Evolutionary conservation across 441 rosid species (phyloP).

Genomic region (Croton setiger): DNA sequence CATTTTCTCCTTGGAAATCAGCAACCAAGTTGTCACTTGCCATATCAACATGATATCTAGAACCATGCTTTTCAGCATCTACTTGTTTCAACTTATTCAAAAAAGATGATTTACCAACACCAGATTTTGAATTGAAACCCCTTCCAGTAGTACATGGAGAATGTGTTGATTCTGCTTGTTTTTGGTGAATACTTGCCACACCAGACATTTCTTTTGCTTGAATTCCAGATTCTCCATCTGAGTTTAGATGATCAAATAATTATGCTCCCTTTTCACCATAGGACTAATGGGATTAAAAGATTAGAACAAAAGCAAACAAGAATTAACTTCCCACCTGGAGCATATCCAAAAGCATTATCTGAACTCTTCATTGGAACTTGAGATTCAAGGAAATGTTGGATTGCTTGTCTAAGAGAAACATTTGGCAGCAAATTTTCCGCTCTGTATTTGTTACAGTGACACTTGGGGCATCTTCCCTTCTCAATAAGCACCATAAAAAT

Average conservation of each 20-base stretch:
- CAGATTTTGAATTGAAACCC: conserved; percentile 37
- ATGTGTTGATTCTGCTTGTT: conserved; percentile 21
- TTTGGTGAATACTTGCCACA: conserved; percentile 31
- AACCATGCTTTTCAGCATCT: conserved; percentile 24
- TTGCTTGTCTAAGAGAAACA: conserved; percentile 51
- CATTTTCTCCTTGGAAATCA: conserved; percentile 44
- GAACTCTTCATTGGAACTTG: conserved; percentile 28
- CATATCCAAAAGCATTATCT: conserved; percentile 34
- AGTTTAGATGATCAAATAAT: conserved; percentile 13
- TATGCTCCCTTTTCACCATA: not conserved
- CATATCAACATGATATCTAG: conserved; percentile 17
- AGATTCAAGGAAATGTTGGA: conserved; percentile 38
- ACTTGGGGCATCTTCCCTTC: conserved; percentile 48
- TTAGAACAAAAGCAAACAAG: conserved; percentile 2
- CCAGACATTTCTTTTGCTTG: conserved; percentile 41
- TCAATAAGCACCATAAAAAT: conserved; percentile 33
- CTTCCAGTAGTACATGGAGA: conserved; percentile 33
- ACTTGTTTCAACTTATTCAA: conserved; percentile 15
- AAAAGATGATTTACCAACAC: conserved; percentile 12
- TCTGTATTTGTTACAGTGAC: conserved; percentile 38
- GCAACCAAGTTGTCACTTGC: conserved; percentile 25
- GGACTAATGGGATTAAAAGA: not conserved
- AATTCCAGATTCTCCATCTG: conserved; percentile 57
- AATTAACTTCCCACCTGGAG: conserved; percentile 33
- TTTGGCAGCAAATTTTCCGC: conserved; percentile 49